A percentile compares a stretch with the other conserved stretches of the same genome.
phyloP scores from a whole-genome alignment of 352 stramenopile genomes.

The Phytophthora chlamydospora region DNA sequence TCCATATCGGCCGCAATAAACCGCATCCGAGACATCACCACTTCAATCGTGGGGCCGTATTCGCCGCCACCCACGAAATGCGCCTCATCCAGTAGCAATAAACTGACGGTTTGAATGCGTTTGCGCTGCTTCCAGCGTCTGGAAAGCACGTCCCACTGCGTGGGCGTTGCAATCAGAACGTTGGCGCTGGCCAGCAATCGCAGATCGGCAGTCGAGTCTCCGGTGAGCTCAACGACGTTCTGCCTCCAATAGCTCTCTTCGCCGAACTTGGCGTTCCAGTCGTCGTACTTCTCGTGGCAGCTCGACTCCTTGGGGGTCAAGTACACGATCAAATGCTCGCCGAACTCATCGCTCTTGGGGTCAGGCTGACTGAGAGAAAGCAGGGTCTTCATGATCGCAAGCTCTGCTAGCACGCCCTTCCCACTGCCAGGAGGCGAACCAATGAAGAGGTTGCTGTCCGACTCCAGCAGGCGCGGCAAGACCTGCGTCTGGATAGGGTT shows the following conservation, averaged over 20 bases:
- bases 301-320: conserved; percentile 90
- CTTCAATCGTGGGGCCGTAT: conserved; percentile 94
- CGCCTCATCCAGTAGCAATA: conserved; percentile 98
- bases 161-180: conserved; percentile 94
- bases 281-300: conserved; percentile 69
- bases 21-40: conserved; percentile 97
- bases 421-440: conserved; percentile 95
- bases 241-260: conserved; percentile 80
- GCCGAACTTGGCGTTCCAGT: conserved; percentile 90
- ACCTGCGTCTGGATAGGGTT: conserved; percentile 99
- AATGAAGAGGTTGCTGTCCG: conserved; percentile 95
- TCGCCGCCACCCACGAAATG: conserved; percentile 95
- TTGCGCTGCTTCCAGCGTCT: conserved; percentile 97
- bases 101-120: conserved; percentile 92
- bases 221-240: conserved; percentile 92
- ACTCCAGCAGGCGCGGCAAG: conserved; percentile 96
- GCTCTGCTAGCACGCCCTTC: conserved; percentile 94
- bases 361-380: conserved; percentile 61
- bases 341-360: conserved; percentile 61
- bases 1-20: conserved; percentile 94
- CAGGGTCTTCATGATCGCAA: conserved; percentile 96
- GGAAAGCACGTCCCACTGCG: conserved; percentile 97
- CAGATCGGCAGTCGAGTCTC: conserved; percentile 94
- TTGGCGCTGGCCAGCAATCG: conserved; percentile 91
- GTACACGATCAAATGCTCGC: conserved; percentile 92